These are phyloP conservation scores for Suhomyces anneliseae DNA, from an alignment of 1,139 yeast species.

Conservation along the genomic window DNA sequence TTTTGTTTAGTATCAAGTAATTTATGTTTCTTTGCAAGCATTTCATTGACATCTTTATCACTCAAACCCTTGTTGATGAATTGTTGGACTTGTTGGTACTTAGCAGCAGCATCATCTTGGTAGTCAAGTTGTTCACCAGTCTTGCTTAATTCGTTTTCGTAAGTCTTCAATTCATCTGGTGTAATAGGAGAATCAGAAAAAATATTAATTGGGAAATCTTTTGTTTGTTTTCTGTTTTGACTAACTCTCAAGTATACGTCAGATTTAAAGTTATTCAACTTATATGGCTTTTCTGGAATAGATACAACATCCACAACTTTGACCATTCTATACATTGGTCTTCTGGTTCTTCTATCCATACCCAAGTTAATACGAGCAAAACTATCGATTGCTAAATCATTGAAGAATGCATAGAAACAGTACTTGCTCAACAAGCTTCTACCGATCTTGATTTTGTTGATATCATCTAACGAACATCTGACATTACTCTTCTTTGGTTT, in stretches of 20 bases:
- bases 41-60: constrained; percentile 73
- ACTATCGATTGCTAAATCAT: constrained; percentile 65
- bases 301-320: constrained; percentile 65
- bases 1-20: constrained; percentile 52
- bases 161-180: constrained; percentile 69
- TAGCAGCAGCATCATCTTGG: constrained; percentile 63
- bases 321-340: constrained; percentile 80
- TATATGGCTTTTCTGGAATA: constrained; percentile 56
- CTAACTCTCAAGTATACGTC: constrained; percentile 65
- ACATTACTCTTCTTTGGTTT: constrained; percentile 29
- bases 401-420: constrained; percentile 82
- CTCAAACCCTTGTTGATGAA: constrained; percentile 69
- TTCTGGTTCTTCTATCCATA: constrained; percentile 57
- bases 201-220: constrained; percentile 70
- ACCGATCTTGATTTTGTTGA: constrained; percentile 73
- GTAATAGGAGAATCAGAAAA: constrained; percentile 77
- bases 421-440: constrained; percentile 72
- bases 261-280: constrained; percentile 53
- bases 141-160: constrained; percentile 58
- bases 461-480: constrained; percentile 51
- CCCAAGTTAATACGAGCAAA: constrained; percentile 85
- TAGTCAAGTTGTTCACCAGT: constrained; percentile 65
- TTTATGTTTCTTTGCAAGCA: constrained; percentile 69
- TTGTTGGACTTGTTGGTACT: constrained; percentile 57
- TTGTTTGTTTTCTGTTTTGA: constrained; percentile 66